A percentile compares a stretch with the other conserved stretches of the same genome.
phyloP scores from a whole-genome alignment of 2,329 filamentous ascomycete species.

The Magnaporthiopsis incrustans region DNA sequence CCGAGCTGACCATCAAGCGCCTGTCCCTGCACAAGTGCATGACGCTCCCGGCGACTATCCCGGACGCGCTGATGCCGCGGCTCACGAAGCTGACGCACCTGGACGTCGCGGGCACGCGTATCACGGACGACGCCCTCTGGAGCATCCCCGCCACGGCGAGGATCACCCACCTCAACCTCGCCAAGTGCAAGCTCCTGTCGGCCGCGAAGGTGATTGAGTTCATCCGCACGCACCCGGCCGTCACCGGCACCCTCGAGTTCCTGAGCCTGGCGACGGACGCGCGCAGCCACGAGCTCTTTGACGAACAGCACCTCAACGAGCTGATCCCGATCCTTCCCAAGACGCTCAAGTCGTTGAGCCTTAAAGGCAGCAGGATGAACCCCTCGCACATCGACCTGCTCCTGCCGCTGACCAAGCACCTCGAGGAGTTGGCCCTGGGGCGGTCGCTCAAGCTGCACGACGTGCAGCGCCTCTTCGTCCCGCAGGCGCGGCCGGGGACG shows the following conservation, averaged over 20 bases:
- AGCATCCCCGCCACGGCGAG: conserved; percentile 63
- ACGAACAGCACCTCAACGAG: conserved; percentile 53
- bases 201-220: conserved; percentile 63
- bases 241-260: conserved; percentile 54
- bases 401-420: conserved; percentile 56
- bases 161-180: conserved; percentile 70
- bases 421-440: conserved; percentile 70
- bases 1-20: conserved; percentile 46
- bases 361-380: conserved; percentile 67
- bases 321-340: conserved; percentile 59
- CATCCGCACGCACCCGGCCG: conserved; percentile 61
- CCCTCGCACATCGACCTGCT: conserved; percentile 56
- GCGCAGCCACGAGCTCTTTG: conserved; percentile 63
- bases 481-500: conserved; percentile 12
- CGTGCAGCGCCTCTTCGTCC: conserved; percentile 56
- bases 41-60: conserved; percentile 57
- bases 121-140: conserved; percentile 62
- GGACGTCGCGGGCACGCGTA: conserved; percentile 69
- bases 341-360: conserved; percentile 63
- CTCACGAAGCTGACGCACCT: conserved; percentile 64
- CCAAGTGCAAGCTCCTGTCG: conserved; percentile 64
- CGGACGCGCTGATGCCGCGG: conserved; percentile 64
- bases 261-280: conserved; percentile 67
- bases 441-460: conserved; percentile 58
- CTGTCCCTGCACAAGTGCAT: conserved; percentile 74